Percentiles rank a stretch among this genome's conserved stretches.
phyloP scores from a whole-genome alignment of 2,329 filamentous ascomycete genomes.

The Trichoderma sp. region DNA sequence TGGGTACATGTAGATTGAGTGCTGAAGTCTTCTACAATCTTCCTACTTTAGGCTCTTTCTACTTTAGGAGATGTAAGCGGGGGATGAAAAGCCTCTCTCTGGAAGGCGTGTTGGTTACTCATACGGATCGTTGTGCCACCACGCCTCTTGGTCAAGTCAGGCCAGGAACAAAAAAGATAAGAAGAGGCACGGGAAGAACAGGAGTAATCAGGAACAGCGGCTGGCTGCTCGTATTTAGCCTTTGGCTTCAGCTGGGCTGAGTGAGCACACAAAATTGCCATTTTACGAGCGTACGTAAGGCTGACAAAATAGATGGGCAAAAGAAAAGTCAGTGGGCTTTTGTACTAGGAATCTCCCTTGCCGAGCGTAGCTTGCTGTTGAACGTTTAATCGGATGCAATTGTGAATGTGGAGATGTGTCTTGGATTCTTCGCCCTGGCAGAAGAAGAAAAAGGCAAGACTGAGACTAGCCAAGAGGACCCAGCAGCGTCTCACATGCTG shows the following conservation, averaged over 20 bases:
- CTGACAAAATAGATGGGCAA: constrained; percentile 13
- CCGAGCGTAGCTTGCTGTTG: constrained; percentile 19
- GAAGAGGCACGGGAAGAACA: constrained; percentile 5
- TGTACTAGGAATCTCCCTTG: constrained; percentile 7
- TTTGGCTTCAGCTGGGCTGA: constrained; percentile 15
- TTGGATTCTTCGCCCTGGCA: not conserved
- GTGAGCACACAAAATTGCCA: constrained; percentile 17
- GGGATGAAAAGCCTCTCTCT: not conserved
- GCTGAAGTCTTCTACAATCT: not conserved
- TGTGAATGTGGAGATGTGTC: not conserved
- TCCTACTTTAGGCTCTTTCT: not conserved
- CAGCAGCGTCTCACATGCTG: constrained; percentile 19
- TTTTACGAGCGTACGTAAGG: constrained; percentile 22
- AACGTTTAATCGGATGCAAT: constrained; percentile 10
- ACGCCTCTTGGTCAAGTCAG: not conserved
- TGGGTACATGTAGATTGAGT: too few relatives aligned
- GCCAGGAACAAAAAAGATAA: constrained; percentile 18
- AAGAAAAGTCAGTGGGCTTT: not conserved
- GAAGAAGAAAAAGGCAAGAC: constrained; percentile 7
- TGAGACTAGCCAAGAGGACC: not conserved
- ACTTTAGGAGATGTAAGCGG: constrained; percentile 8
- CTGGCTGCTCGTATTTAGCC: constrained; percentile 20
- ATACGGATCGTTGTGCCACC: not conserved
- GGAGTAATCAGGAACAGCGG: constrained; percentile 19
- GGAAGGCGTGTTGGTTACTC: not conserved